Base-by-base conservation (phyloP, 345 rosid genomes). In the Camelina laxa region DNA sequence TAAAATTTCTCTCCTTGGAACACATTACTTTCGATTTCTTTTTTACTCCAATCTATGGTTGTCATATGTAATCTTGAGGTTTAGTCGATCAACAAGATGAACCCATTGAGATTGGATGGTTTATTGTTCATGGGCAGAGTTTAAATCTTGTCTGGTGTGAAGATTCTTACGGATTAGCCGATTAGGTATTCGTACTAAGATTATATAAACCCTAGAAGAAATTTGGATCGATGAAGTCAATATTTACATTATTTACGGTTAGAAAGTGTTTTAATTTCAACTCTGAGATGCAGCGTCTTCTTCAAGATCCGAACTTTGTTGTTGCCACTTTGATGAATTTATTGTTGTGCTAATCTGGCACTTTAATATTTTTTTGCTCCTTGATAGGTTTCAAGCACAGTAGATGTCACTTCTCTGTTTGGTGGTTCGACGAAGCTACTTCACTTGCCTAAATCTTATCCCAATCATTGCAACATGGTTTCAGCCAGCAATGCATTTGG, bases 321-420 rank as follows among this genome's bases (percentile, higher is more conserved):
- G 15, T 57, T 19, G 19, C 17, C 41, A 59, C 60, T 60, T 48
- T 53, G 45, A 30, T 53, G 69, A 39, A 39, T 62, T 54, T 49
- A 19, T 38, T 74, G 16, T 11, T 67, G 17, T 58, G 44, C 44
- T 60, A 19, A 27, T 58, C 47, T 60, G 13, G 27, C 41, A 3
- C 30, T 4, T 59, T 7, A 10, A 36, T 47, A 36, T 47, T 38
- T 16, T 21, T 64, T 48, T 38, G 47, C 36, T 30, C n/a, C 13
- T 17, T 65, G 67, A 65, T 59, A 78, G 81, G 73, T 72, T 60
- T 60, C 81, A 33, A 72, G 75, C 74, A 75, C 65, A 30, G 33
- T 27, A 77, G 81, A 53, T 57, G 41, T 15, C n/a, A 75, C 48
- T 68, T 77, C 77, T 44, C 66, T 74, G 66, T 65, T 80, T 59